Base-by-base conservation (phyloP, 805 yeast species). In the Myxozyma melibiosi region DNA sequence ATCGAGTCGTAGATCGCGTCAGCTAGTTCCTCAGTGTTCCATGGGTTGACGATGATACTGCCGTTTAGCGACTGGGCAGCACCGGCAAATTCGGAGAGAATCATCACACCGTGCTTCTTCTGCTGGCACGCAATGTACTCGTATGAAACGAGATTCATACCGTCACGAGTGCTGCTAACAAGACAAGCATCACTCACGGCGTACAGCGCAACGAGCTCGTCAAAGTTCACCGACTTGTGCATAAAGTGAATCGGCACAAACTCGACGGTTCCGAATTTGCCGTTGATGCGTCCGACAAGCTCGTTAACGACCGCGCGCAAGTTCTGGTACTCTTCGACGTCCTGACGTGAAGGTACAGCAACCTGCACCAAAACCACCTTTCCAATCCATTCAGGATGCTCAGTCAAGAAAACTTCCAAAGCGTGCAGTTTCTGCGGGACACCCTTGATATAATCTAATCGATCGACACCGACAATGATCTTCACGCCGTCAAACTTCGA, bases 31-130 rank as follows among this genome's bases (percentile, higher is more conserved):
- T 94, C 99, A 22, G 91, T 92, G 70, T 92, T 94, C 99, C 99
- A 94, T 2, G 99, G 99, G 69, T 94, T 94, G 20, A 94, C 96
- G 57, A 94, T 83, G 13, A 92, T 71, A 1, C 96, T 90, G 24
- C 99, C 99, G 69, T 94, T 92, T 62, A 94, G 77, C 1, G 96
- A 87, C 74, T 94, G 99, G 0, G 99, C 98, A n/a, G 99, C 99
- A 47, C 99, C 99, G 0, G 99, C 94, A 74, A 94, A 94, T 74
- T 94, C 99, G 40, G 96, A 86, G 61, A 94, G 72, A 47, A 94
- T 88, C 65, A 94, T 78, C 2, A 90, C 84, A 7, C 99, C 99
- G 62, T 90, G 84, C 60, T 84, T 84, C 45, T 85, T 84, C 61
- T 84, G 81, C 73, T 94, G 99, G 69, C 98, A 92, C 0, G 98